Base-by-base conservation (phyloP, 1,139 yeast species). In the Geotrichum macrosporum region DNA sequence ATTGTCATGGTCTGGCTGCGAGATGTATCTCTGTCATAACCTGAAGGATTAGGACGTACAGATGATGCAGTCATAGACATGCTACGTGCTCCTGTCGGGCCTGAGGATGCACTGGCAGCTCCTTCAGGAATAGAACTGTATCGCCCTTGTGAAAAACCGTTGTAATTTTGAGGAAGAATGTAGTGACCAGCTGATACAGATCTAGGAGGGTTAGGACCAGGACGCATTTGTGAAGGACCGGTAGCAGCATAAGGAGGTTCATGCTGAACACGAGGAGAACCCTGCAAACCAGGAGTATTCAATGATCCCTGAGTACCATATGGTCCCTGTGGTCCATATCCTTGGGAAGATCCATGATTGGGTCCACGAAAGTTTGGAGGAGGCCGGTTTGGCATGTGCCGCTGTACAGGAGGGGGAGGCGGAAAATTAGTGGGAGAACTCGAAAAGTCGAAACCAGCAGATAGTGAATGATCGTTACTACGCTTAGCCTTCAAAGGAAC, bases 11-110 rank as follows among this genome's bases (percentile, higher is more conserved):
- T 55, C 34, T 53, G 53, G 13, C 52, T 42, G 2, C 54, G 50
- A 20, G 44, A 20, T 13, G 34, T 44, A 8, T 53, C 60, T 4
- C 60, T 55, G 36, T 57, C 49, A 29, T 39, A 36, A 27, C 32
- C 37, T 13, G 46, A 24, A 9, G 48, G 15, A 9, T 24, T 9
- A 5, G 46, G 22, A 10, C 47, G 35, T 4, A 48, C 29, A 1
- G 48, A 34, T 9, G 48, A 35, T 2, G 55, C 35, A 4, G 59
- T 55, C 58, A 58, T 48, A 5, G 62, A 58, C 62, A 57, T 57
- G 41, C 55, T 52, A 35, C 62, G 35, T 15, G 47, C 44, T 9
- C 48, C 50, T 19, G 35, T n/a, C 8, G 20, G 39, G 3, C 10
- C 19, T 18, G 35, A 31, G 8, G 5, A n/a, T 10, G 30, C 8